Conservation (phyloP, 2,329 filamentous ascomycete genomes). For the Talaromyces sp. region DNA sequence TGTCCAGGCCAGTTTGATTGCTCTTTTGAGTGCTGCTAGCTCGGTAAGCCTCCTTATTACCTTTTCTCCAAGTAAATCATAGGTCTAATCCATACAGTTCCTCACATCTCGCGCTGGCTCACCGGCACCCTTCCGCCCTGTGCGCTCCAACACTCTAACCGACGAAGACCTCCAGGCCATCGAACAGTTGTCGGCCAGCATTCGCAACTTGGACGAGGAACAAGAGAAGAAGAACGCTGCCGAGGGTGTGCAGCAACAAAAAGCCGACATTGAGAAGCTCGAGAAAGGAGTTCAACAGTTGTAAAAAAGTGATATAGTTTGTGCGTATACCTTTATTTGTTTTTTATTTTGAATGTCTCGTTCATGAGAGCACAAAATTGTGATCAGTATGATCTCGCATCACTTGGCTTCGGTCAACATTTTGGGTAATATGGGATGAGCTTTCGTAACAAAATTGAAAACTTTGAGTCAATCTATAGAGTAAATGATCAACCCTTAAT, state of each 20-base stretch:
- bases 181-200: conserved; percentile 36
- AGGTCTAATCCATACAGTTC: conserved; percentile 49
- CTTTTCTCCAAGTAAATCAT: neutral
- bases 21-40: conserved; percentile 77
- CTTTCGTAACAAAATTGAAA: neutral
- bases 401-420: neutral
- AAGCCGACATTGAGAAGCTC: conserved; percentile 39
- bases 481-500: neutral
- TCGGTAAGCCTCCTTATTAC: conserved; percentile 60
- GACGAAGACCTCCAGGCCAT: conserved; percentile 45
- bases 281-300: conserved; percentile 35
- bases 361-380: neutral
- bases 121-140: conserved; percentile 61
- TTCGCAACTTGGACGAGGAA: conserved; percentile 20
- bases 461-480: neutral
- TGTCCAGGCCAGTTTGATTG: conserved; percentile 82
- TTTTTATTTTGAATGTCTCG: neutral
- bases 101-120: conserved; percentile 67
- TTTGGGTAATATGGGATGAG: too few species aligned
- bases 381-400: neutral
- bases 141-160: conserved; percentile 52
- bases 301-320: conserved; percentile 21
- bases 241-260: conserved; percentile 28
- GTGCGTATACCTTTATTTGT: neutral
- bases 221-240: conserved; percentile 22